phyloP scores from a whole-genome alignment of 768 basidiomycete genomes.

The Suillus weaverae region DNA sequence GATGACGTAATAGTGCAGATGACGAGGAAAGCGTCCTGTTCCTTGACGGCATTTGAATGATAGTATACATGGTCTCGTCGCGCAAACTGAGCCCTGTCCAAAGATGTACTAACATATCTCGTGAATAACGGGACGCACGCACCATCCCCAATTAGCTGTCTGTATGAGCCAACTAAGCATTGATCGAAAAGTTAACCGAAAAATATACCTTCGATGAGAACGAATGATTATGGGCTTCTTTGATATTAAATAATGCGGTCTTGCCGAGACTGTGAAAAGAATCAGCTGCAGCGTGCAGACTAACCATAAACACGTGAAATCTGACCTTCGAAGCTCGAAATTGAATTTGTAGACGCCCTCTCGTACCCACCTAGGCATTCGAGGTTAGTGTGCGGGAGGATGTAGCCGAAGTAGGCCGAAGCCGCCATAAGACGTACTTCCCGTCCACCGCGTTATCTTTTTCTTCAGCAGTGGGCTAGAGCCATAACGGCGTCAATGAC shows the following conservation, averaged over 20 bases:
- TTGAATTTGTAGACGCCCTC: conserved; percentile 85
- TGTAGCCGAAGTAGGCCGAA: neutral
- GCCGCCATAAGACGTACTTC: conserved; percentile 39
- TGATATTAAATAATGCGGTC: conserved; percentile 55
- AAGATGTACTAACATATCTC: conserved; percentile 5
- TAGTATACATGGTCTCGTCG: conserved; percentile 71
- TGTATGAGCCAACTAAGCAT: conserved; percentile 24
- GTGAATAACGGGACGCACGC: conserved; percentile 17
- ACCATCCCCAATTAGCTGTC: conserved; percentile 92
- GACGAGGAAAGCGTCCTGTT: conserved; percentile 71
- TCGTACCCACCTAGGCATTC: conserved; percentile 65
- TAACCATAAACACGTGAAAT: neutral
- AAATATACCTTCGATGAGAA: conserved; percentile 66
- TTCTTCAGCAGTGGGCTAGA: conserved; percentile 75
- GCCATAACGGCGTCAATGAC: conserved; percentile 10
- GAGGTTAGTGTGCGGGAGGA: neutral
- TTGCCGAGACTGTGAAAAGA: conserved; percentile 41
- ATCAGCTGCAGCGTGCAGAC: conserved; percentile 3
- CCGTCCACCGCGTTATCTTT: conserved; percentile 64
- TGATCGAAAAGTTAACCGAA: conserved; percentile 12
- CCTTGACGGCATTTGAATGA: conserved; percentile 48
- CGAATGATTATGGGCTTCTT: conserved; percentile 81
- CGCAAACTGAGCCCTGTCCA: conserved; percentile 72
- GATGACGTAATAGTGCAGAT: conserved; percentile 77
- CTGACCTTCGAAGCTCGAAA: conserved; percentile 76